Evolutionary conservation across 805 yeast genomes (phyloP), one percentile per base, ranked within the genome.

Genomic region (Candida berthetii): DNA sequence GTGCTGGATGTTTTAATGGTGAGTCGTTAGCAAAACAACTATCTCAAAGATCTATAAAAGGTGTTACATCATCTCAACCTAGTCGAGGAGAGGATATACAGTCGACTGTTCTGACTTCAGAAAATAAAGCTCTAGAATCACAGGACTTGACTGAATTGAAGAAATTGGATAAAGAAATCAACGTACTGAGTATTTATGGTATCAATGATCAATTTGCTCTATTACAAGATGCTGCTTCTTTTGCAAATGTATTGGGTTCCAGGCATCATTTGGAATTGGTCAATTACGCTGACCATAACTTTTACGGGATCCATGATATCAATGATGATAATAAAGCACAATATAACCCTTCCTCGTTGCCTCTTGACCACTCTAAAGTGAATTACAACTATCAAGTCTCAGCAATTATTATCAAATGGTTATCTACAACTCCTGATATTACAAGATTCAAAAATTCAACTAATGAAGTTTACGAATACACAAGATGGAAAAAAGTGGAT

Each of bases 261-360:
- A 76, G 89, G 17, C 82, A 84, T 49, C 65, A 69, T 3, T 63
- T 88, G 41, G 66, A 68, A 31, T 57, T 86, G 7, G 64, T 90
- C 10, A 74, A 76, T 1, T 68, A 67, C 36, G 96, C 96, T 0
- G 90, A 87, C 56, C 98, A 90, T 60, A 86, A 85, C 52, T 89
- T 73, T 54, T 84, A 73, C 54, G 91, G 93, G 0, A 47, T 54
- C 1, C 53, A 59, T 3, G 62, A 51, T 9, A 65, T 72, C 36
- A 51, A 60, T 15, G 64, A 61, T 17, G 70, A 55, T 11, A 53
- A 55, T 41, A 35, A 65, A 49, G 42, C 16, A 4, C 39, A 41
- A 29, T 50, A 46, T 47, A 64, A 69, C 54, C 68, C 76, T 15
- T 46, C 55, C 15, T 42, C 55, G 17, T 48, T 66, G 17, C 85